Evolutionary conservation across 2,329 filamentous ascomycete genomes (phyloP).

Genomic region (Diaporthe citriasiana): DNA sequence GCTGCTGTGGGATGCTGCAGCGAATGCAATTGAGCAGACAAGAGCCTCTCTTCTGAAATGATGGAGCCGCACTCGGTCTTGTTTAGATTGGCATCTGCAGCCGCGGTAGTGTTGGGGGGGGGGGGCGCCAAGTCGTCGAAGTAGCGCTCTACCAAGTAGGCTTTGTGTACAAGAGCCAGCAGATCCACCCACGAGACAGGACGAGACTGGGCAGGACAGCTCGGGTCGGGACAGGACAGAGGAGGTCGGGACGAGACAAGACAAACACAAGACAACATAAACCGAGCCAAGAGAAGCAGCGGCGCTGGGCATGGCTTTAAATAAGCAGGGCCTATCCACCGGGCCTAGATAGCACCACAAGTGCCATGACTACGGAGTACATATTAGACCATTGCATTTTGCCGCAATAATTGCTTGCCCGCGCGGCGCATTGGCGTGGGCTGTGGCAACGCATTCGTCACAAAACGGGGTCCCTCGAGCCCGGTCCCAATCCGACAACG

Average conservation of each 20-base stretch:
- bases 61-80: background rate
- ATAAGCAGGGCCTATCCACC: background rate
- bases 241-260: no score
- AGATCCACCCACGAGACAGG: slow-evolving; percentile 30
- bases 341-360: background rate
- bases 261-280: background rate
- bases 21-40: slow-evolving; percentile 12
- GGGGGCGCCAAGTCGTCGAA: slow-evolving; percentile 17
- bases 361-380: background rate
- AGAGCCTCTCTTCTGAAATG: background rate
- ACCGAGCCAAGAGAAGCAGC: slow-evolving; percentile 16
- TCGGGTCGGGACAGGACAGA: background rate
- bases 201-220: slow-evolving; percentile 14
- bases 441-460: slow-evolving; percentile 18
- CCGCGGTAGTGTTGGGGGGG: slow-evolving; percentile 13
- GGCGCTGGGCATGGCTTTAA: slow-evolving; percentile 26
- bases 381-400: no score
- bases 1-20: background rate
- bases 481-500: slow-evolving; percentile 17
- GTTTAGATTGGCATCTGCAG: slow-evolving; percentile 34
- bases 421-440: background rate
- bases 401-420: background rate
- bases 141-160: slow-evolving; percentile 4
- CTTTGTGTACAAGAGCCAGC: background rate
- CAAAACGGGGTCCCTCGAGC: background rate